Conservation (phyloP, 23 red algal species). For the Gracilaria caudata region DNA sequence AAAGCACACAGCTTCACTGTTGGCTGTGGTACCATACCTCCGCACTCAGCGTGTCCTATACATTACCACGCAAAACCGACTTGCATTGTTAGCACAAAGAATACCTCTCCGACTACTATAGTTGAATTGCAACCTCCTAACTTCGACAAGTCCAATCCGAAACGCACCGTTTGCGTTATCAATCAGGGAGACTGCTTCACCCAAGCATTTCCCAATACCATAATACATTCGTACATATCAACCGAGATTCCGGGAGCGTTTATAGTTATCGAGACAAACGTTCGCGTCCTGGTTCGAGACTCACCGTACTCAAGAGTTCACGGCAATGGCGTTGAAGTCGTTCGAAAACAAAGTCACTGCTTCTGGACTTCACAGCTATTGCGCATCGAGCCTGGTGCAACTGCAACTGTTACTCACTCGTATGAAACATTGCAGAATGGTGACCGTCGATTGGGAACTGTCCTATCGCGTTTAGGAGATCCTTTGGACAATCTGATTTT, state of each 20-base stretch:
- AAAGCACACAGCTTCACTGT: constrained; percentile 3
- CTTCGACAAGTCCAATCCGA: neutral
- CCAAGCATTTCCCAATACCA: neutral
- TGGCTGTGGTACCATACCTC: constrained; percentile 1
- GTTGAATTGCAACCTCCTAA: neutral
- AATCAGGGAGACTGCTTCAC: constrained; percentile 14
- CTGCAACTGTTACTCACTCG: neutral
- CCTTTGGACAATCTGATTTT: neutral
- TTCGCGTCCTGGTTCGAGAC: neutral
- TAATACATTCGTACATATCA: neutral
- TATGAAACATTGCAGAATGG: neutral
- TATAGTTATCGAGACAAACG: neutral
- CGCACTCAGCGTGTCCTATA: neutral
- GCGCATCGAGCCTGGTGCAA: constrained; percentile 5
- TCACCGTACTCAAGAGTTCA: neutral
- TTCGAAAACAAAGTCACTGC: constrained; percentile 1
- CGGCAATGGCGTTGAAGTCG: constrained; percentile 13
- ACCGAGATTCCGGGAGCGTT: constrained; percentile 12
- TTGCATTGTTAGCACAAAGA: neutral
- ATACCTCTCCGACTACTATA: neutral
- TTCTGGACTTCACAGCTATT: constrained; percentile 25
- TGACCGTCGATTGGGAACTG: neutral
- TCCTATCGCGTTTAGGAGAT: neutral
- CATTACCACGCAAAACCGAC: constrained; percentile 5
- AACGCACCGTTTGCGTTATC: neutral